phyloP scores from a whole-genome alignment of 2,329 filamentous ascomycete species.

The Venturia oleaginea region DNA sequence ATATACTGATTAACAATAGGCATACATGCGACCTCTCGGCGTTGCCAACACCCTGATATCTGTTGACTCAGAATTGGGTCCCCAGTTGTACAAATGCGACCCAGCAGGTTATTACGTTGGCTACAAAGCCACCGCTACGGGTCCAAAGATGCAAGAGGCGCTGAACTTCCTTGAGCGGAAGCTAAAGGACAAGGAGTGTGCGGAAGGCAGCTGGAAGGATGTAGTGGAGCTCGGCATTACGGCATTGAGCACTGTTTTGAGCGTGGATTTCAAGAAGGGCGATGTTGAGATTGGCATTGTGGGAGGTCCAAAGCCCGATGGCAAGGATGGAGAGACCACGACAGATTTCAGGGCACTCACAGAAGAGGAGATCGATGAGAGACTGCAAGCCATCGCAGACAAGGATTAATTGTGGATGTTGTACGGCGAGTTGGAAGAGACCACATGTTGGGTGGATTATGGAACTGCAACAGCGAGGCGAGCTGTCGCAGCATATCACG shows the following conservation, averaged over 20 bases:
- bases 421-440: neutral
- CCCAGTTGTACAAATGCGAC: constrained; percentile 97
- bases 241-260: constrained; percentile 88
- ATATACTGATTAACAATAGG: constrained; percentile 38
- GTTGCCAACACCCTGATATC: constrained; percentile 94
- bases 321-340: constrained; percentile 65
- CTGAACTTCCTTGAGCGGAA: constrained; percentile 99
- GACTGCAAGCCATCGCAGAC: constrained; percentile 95
- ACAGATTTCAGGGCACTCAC: constrained; percentile 78
- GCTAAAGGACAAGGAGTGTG: constrained; percentile 96
- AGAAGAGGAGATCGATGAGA: constrained; percentile 96
- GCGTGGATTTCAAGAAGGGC: constrained; percentile 99
- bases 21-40: constrained; percentile 96
- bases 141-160: constrained; percentile 97
- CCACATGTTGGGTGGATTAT: neutral
- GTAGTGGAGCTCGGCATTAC: constrained; percentile 96
- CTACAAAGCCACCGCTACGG: constrained; percentile 96
- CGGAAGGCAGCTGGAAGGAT: constrained; percentile 89
- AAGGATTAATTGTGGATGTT: constrained; percentile 60
- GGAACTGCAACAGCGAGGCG: neutral
- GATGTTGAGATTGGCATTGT: constrained; percentile 98
- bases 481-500: neutral
- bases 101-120: constrained; percentile 96
- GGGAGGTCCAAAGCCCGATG: constrained; percentile 74
- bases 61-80: constrained; percentile 82